Base-by-base conservation (phyloP, 1,284 basidiomycete genomes). In the Heterobasidion occidentale region DNA sequence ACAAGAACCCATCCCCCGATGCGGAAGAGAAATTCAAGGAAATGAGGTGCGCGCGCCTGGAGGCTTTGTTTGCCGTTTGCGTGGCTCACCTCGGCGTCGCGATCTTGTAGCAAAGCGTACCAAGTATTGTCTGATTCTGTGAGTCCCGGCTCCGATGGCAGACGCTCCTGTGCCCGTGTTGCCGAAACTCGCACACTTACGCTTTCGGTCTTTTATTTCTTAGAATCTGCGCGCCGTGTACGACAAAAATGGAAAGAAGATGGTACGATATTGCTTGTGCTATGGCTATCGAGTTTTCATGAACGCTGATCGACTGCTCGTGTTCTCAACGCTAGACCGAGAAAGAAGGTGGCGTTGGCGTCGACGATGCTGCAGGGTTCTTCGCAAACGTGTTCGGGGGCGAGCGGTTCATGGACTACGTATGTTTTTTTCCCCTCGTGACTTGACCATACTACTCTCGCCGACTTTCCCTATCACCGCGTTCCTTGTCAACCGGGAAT, bases 1-100 rank as follows among this genome's bases (percentile, higher is more conserved):
- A 97, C 75, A 95, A 95, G 80, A 97, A 98, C 68, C 79, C 83
- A 12, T 88, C 90, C 1, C 79, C 84, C 20, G 91, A 92, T 67
- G 93, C 93, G 7, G 92, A 94, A 68, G 86, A 90, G 68, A 93
- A 86, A 75, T 97, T 98, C 77, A 94, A 97, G 72, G 91, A 95
- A 54, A 91, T 97, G 66, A 92, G 90, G 86, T 88, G 67, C 53
- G 64, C 17, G 3, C 9, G 51, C 36, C 27, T 5, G 51, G 15
- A 46, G 14, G 35, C 19, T n/a, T 2, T 38, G n/a, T 58, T 27
- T 27, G 46, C 12, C 44, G 57, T 8, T 57, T 46, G 27, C 5
- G 27, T 27, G 27, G 57, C 63, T 63, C 48, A 36, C 3, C 9
- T 19, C 20, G 27, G 17, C 14, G 36, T 35, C 19, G 5, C 36